Evolutionary conservation across 441 rosid species (phyloP).

Genomic region (Viola pubescens): DNA sequence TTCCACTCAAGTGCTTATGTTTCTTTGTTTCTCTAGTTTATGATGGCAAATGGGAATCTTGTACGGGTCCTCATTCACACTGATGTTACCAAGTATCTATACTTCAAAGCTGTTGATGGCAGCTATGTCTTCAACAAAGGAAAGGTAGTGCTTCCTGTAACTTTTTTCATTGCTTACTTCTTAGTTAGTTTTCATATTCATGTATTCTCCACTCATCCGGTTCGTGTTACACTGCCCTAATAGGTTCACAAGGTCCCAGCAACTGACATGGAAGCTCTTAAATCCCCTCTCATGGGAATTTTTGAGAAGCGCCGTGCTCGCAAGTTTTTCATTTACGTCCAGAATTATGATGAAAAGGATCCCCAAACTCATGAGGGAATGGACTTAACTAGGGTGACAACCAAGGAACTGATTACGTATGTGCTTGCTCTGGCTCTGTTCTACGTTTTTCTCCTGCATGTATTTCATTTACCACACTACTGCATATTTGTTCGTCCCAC

Average conservation of each 20-base stretch:
- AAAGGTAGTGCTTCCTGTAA: constrained; percentile 38
- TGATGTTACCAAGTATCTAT: constrained; percentile 80
- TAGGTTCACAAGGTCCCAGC: constrained; percentile 93
- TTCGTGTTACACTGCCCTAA: constrained; percentile 4
- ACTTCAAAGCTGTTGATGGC: constrained; percentile 90
- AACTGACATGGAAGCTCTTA: constrained; percentile 83
- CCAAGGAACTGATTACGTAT: constrained; percentile 71
- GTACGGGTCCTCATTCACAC: constrained; percentile 91
- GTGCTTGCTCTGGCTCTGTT: constrained; percentile 18
- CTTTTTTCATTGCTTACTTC: background rate
- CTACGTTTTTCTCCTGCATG: background rate
- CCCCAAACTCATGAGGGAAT: constrained; percentile 86
- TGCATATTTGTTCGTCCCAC: background rate
- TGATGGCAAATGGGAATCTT: constrained; percentile 94
- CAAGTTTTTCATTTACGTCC: constrained; percentile 75
- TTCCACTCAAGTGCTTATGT: background rate
- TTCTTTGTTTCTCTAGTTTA: constrained; percentile 43
- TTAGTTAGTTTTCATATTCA: background rate
- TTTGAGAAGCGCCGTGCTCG: constrained; percentile 92
- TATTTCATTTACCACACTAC: background rate
- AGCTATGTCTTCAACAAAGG: constrained; percentile 77
- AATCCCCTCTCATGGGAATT: constrained; percentile 88
- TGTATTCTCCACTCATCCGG: constrained; percentile 2
- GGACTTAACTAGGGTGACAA: constrained; percentile 77
- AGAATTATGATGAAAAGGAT: constrained; percentile 63